phyloP scores from a whole-genome alignment of 768 basidiomycete species.

The Serendipita sp. region DNA sequence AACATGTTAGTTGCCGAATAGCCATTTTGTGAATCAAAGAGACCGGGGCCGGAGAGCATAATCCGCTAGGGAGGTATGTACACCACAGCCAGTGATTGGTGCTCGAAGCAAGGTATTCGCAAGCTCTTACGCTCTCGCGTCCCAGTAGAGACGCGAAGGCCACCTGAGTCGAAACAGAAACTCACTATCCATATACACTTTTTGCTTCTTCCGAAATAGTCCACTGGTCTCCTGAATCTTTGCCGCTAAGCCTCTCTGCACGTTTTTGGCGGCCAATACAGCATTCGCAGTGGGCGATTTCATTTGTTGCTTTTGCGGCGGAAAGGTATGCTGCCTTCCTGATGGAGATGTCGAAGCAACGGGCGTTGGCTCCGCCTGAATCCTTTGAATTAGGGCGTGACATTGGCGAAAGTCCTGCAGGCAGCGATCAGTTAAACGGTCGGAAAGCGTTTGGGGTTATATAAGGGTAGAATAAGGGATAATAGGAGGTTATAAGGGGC shows the following conservation, averaged over 20 bases:
- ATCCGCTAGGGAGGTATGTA: too few relatives aligned
- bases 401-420: conserved; percentile 46
- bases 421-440: background rate
- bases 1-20: background rate
- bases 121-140: too few relatives aligned
- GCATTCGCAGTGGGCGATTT: conserved; percentile 25
- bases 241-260: conserved; percentile 89
- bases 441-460: conserved; percentile 14
- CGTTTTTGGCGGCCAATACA: conserved; percentile 68
- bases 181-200: conserved; percentile 96
- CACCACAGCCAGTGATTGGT: too few relatives aligned
- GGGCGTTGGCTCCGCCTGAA: conserved; percentile 31
- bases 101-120: too few relatives aligned
- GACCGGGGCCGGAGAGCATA: too few relatives aligned
- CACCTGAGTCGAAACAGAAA: conserved; percentile 13
- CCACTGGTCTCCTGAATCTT: conserved; percentile 88
- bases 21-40: background rate
- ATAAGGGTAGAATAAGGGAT: too few relatives aligned
- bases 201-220: conserved; percentile 91
- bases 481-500: too few relatives aligned
- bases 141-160: background rate
- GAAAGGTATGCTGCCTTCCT: conserved; percentile 35
- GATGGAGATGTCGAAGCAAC: conserved; percentile 8
- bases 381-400: conserved; percentile 54
- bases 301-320: conserved; percentile 27